These are phyloP conservation scores for Amylocystis lapponica DNA, from an alignment of 768 basidiomycete species.

Conservation along the genomic window DNA sequence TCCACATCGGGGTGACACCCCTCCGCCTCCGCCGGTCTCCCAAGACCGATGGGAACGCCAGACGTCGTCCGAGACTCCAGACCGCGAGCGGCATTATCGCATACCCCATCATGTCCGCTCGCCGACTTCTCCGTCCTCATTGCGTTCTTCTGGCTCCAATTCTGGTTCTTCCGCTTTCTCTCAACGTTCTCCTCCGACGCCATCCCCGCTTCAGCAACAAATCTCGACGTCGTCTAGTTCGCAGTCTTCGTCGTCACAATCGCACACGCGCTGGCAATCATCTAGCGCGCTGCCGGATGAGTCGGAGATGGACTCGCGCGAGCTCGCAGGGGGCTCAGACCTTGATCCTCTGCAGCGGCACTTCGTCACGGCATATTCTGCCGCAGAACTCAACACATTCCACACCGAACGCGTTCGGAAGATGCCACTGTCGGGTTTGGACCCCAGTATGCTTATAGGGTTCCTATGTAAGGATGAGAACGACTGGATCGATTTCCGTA, in stretches of 20 bases:
- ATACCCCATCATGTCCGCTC: constrained; percentile 19
- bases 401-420: constrained; percentile 96
- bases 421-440: constrained; percentile 86
- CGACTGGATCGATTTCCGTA: constrained; percentile 82
- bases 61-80: constrained; percentile 17
- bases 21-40: no score
- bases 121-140: constrained; percentile 21
- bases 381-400: constrained; percentile 77
- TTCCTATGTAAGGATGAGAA: constrained; percentile 79
- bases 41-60: constrained; percentile 12
- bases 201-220: constrained; percentile 62
- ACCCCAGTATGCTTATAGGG: constrained; percentile 96
- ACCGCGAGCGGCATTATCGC: constrained; percentile 12
- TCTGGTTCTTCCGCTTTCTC: constrained; percentile 37
- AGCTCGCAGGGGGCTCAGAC: constrained; percentile 30
- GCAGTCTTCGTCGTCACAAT: constrained; percentile 25
- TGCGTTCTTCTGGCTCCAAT: constrained; percentile 19
- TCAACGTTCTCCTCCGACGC: constrained; percentile 51
- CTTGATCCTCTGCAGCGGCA: constrained; percentile 49
- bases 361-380: constrained; percentile 68
- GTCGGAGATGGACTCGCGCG: constrained; percentile 32
- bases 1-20: constrained; percentile 26
- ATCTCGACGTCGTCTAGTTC: constrained; percentile 40
- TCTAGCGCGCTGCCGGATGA: constrained; percentile 18
- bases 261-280: constrained; percentile 28